Evolutionary conservation across 306 rosid genomes (phyloP), one percentile per base, ranked within the genome.

Genomic region (Castanopsis chinensis): DNA sequence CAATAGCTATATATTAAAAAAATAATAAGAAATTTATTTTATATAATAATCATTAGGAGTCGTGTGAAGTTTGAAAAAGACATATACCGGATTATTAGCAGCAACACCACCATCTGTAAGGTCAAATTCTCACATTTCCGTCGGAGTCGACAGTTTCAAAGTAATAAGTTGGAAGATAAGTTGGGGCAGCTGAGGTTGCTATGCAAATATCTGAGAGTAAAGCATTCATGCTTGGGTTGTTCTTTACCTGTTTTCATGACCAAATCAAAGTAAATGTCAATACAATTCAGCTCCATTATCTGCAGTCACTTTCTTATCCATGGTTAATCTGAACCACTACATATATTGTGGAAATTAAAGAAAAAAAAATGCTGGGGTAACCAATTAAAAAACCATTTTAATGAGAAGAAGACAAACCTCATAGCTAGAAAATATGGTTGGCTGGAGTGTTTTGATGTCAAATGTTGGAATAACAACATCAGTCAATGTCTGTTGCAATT

Each of bases 401-500:
- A 25, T 35, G 25, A 65, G 71, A 30, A 7, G 71, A 33, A 5
- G 20, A 28, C 3, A 33, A 13, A 85, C 86, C 88, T 85, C 81
- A 74, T 69, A 82, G 74, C 68, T 76, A 20, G 88, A 84, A 81
- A 84, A 87, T 12, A 87, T 64, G 75, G 35, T 82, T 13, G 88
- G 90, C 25, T 84, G 90, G 45, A 84, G 82, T 45, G 19, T 75
- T 55, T 82, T 82, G 45, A 88, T 83, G 52, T 88, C 91, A 56
- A 85, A 85, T 53, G 87, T 75, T 19, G 91, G 89, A 32, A 82
- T 77, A 5, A 87, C 79, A 13, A 88, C 75, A 61, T 88, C 83
- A 41, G 89, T 85, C 56, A 85, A 65, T 1, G 89, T 83, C 35
- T 85, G 80, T 45, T 57, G 58, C 51, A 87, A 63, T 10, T 49